Evolutionary conservation across 352 stramenopile genomes (phyloP), one percentile per base, ranked within the genome.

Genomic region (Saprolegnia diclina): DNA sequence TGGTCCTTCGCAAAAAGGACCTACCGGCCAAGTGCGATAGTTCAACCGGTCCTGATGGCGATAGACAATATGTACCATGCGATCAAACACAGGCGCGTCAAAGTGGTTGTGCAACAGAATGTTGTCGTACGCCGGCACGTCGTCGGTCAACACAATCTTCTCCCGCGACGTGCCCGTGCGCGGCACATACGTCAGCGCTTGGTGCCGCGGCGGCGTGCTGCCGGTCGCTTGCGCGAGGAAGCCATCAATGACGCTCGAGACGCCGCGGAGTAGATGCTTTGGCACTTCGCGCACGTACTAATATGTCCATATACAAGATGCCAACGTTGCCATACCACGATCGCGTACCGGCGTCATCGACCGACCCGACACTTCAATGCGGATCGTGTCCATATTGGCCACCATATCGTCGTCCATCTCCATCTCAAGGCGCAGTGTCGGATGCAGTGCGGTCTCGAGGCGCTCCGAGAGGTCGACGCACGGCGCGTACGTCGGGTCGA

Each of bases 1-100:
- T 79, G 76, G 37, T 92, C 81, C 50, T 89, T 92, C 5, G 81
- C 71, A 61, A 90, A 92, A 24, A 82, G 55, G 14, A 89, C 35
- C 61, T 67, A 37, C 32, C 3, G 1, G 42, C 7, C 42, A 4
- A n/a, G 4, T n/a, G 42, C 11, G 4, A 37, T 42, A n/a, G 14
- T 42, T 42, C 1, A 37, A 16, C 53, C 4, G 22, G 13, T n/a
- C 6, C 9, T 7, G 22, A 55, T 18, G 21, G 22, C 14, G 46
- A 24, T n/a, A n/a, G n/a, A n/a, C n/a, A n/a, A n/a, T n/a, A n/a
- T n/a, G 44, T 54, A 69, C 63, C 10, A 92, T 68, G 5, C 84
- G 84, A 44, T 90, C 82, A 16, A 92, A 76, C 21, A 92, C 76
- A 0, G 84, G 81, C 61, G 85, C 73, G 42, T 90, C 82, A 9